Evolutionary conservation across 2,329 filamentous ascomycete species (phyloP).

Genomic region (Aspergillus transmontanensis): DNA sequence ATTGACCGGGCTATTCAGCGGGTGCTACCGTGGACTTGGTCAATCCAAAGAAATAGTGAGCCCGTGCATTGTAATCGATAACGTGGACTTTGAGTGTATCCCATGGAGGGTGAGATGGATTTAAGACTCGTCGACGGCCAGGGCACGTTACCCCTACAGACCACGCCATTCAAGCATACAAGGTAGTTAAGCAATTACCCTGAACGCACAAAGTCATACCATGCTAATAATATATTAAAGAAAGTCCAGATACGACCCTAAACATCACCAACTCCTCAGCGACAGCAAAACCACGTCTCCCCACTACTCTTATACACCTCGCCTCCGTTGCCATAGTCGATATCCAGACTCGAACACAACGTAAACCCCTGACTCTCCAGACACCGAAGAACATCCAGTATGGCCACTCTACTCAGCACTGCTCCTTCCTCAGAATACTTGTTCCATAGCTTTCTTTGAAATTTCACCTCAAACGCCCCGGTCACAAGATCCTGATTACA

Average conservation of each 20-base stretch:
- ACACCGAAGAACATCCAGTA: background rate
- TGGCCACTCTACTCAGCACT: background rate
- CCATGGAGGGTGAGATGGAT: too few species aligned
- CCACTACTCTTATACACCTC: background rate
- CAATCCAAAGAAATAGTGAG: too few species aligned
- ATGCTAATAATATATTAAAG: too few species aligned
- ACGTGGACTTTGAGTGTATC: too few species aligned
- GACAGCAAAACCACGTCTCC: background rate
- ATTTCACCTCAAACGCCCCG: background rate
- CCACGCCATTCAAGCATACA: too few species aligned
- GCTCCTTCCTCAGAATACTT: background rate
- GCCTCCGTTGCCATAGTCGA: background rate
- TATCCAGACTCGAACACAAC: background rate
- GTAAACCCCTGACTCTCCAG: background rate
- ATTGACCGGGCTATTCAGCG: too few species aligned
- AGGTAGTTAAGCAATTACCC: constrained; percentile 19
- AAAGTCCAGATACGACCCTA: background rate
- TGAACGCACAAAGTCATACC: too few species aligned
- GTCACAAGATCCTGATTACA: background rate
- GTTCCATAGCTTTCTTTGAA: background rate
- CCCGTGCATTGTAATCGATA: too few species aligned
- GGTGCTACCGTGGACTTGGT: too few species aligned
- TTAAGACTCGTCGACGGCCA: too few species aligned
- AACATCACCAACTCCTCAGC: background rate
- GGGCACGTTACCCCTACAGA: too few species aligned